Evolutionary conservation across 495 filamentous ascomycete genomes (phyloP).

Genomic region (Antarctomyces pellizariae): DNA sequence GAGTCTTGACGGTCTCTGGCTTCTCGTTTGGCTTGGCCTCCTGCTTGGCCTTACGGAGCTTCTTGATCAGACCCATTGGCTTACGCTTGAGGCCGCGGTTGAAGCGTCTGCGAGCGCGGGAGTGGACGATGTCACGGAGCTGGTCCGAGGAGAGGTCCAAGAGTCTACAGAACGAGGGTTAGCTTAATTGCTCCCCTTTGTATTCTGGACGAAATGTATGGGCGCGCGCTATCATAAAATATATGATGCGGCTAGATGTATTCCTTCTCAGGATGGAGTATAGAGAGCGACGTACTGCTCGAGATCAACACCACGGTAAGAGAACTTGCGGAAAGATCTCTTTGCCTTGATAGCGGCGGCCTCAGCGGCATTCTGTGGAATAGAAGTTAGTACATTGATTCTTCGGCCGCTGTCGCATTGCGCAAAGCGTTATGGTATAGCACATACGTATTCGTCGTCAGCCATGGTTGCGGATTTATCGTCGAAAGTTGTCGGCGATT

Average conservation of each 20-base stretch:
- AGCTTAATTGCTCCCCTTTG: constrained; percentile 15
- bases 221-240: no score
- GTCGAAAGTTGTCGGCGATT: constrained; percentile 26
- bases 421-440: neutral
- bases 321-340: constrained; percentile 99
- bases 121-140: constrained; percentile 97
- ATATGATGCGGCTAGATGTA: constrained; percentile 5
- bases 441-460: constrained; percentile 87
- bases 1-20: constrained; percentile 93
- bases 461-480: constrained; percentile 60
- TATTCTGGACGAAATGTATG: no score
- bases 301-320: constrained; percentile 97
- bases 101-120: constrained; percentile 93
- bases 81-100: constrained; percentile 99
- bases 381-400: constrained; percentile 18
- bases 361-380: constrained; percentile 65
- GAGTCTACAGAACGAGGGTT: constrained; percentile 38
- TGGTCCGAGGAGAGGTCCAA: constrained; percentile 96
- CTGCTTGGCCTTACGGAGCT: constrained; percentile 98
- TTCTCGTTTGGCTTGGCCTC: constrained; percentile 99
- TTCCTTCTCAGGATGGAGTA: neutral
- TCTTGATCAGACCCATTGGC: constrained; percentile 99
- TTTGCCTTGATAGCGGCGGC: constrained; percentile 98
- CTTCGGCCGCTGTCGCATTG: constrained; percentile 1
- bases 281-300: constrained; percentile 53